Evolutionary conservation across 768 basidiomycete species (phyloP), one percentile per base, ranked within the genome.

Genomic region (Macrolepiota dolichaula): DNA sequence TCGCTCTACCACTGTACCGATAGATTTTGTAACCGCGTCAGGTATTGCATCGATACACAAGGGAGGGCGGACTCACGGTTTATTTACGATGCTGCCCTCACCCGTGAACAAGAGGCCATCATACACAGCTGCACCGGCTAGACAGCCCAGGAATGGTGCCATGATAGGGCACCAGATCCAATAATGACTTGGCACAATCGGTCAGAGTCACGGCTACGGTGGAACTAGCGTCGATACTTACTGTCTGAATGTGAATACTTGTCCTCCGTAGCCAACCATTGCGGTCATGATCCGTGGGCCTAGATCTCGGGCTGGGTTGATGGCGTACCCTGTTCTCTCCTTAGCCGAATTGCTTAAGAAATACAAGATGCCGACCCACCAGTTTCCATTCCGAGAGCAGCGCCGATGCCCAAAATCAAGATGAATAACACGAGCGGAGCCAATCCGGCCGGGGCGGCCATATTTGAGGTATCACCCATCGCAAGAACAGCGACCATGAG

Each of bases 241-340:
- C 80, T 76, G 73, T 60, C 79, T 67, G 69, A 70, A 80, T 1
- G 74, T 76, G 73, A 75, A 82, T 17, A 79, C 84, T 42, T 78
- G 76, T 67, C 71, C 72, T 22, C 88, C 88, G 65, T 88, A 91
- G n/a, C 88, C 89, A 6, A 80, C 87, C 84, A 89, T 88, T 4
- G 87, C 80, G 0, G 86, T 88, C 68, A 89, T 70, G 36, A 90
- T 65, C 9, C 88, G 79, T 1, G 88, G 88, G 4, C 89, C 88
- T 29, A 90, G 73, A 72, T 90, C 88, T 66, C 89, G 85, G 35
- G 88, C 86, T 42, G 88, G 88, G 65, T 89, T 89, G 55, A 89
- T 73, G 4, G 87, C 84, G 63, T 78, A 86, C 50, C 81, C 85
- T 81, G 61, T 29, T 51, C 44, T 32, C 27, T 35, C 35, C 56